Percentiles rank a stretch among this genome's conserved stretches.
Conservation (phyloP, 164 flowering plant species). For the Annona squamosa region DNA sequence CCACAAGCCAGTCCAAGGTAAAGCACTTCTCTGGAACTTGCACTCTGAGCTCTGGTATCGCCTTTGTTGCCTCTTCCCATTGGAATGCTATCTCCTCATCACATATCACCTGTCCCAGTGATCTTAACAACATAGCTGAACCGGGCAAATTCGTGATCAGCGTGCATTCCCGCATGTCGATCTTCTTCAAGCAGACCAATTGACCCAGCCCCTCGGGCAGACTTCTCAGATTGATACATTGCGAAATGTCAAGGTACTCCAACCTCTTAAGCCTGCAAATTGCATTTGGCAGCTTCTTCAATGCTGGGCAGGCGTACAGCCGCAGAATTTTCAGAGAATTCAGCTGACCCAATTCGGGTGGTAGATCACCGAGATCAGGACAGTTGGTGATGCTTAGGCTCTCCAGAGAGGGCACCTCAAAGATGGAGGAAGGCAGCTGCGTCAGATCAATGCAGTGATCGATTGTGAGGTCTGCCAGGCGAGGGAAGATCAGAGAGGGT, state of each 20-base stretch:
- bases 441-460: constrained; percentile 63
- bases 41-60: constrained; percentile 32
- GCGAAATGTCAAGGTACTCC: constrained; percentile 60
- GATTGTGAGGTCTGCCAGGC: constrained; percentile 51
- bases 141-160: constrained; percentile 38
- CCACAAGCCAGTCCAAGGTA: constrained; percentile 57
- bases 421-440: constrained; percentile 45
- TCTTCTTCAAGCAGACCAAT: constrained; percentile 49
- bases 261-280: constrained; percentile 35
- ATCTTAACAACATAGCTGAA: constrained; percentile 27
- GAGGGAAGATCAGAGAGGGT: constrained; percentile 43
- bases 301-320: constrained; percentile 50
- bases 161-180: constrained; percentile 75
- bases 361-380: constrained; percentile 46
- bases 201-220: constrained; percentile 56
- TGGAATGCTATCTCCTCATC: constrained; percentile 51
- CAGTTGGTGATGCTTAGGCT: constrained; percentile 64
- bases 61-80: constrained; percentile 49
- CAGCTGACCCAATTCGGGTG: constrained; percentile 39
- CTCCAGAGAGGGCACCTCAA: constrained; percentile 33
- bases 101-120: constrained; percentile 48
- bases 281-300: constrained; percentile 43
- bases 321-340: constrained; percentile 39
- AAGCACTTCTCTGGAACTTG: constrained; percentile 49
- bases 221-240: constrained; percentile 48